Base-by-base conservation (phyloP, 345 rosid genomes). In the Citrus mangshanensis region DNA sequence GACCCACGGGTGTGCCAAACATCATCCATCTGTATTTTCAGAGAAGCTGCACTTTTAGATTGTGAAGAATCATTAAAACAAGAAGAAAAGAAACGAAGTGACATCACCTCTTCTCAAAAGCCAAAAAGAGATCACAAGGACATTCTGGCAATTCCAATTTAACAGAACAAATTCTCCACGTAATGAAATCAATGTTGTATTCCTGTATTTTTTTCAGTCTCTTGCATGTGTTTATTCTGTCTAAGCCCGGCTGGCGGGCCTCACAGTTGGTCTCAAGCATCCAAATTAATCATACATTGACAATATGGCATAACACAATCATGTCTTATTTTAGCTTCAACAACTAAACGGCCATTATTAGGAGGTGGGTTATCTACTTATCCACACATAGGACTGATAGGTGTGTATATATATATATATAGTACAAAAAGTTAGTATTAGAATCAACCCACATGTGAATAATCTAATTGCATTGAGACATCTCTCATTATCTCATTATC, bases 291-390 rank as follows among this genome's bases (percentile, higher is more conserved):
- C 58, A 54, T 54, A 54, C 22, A 54, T 16, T 18, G 58, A 18
- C 21, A 54, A 18, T 18, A 54, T 4, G 5, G 22, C 7, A 18
- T 54, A 54, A 54, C 4, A 12, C 51, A 54, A 54, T 5, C 58
- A 19, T 54, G 7, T 54, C 58, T 18, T 1, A 54, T 49, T 49
- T 62, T 37, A 13, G 54, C 8, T 19, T 13, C 58, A 62, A 62
- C 63, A 13, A 62, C 72, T 63, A 9, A 16, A 37, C 38, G 55
- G 76, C 49, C 58, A 79, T 64, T 77, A 78, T 77, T 55, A 72
- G 5, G 24, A 67, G 10, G 7, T 67, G 70, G 70, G 70, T 34
- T 32, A 28, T 62, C 34, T 16, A 10, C 34, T 34, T 32, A 28
- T 62, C 34, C 30, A 10, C 34, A 14, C 0, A 63, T 6, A 30